Base-by-base conservation (phyloP, 441 rosid species). In the Brassica balearica region DNA sequence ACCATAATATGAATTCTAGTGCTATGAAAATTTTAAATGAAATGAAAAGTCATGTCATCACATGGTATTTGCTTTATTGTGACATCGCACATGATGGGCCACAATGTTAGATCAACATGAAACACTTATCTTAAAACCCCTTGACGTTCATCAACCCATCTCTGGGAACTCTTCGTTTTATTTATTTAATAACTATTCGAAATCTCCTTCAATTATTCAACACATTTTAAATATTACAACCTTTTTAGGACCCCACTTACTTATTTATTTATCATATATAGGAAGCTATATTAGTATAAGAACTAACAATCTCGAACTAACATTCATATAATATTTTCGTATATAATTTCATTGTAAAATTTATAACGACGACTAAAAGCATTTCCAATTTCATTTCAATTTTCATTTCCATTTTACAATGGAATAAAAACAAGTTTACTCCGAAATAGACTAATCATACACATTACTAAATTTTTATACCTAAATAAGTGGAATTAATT, bases 51-150 rank as follows among this genome's bases (percentile, higher is more conserved):
- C 77, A 78, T 72, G 29, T 78, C 81, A 85, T 86, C 98, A 93
- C 97, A 86, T 90, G 97, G 91, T 23, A 71, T 69, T 88, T 96
- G 77, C 73, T 29, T 76, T 84, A 76, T 81, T 75, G 59, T 81
- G 82, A 88, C 83, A 76, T 69, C 77, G 76, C 91, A 86, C 87
- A 84, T 58, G 73, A 76, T 81, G 97, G 91, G 87, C 96, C 97
- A 86, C 91, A 75, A 76, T 85, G 96, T 86, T 86, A 72, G 81
- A 85, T 75, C 70, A 82, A 77, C 73, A 83, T 72, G 86, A 72
- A 90, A 85, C 97, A 86, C 73, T 64, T 71, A 77, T 86, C 80
- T 65, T 77, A 36, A 70, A 55, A 20, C 75, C 9, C 17, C 6
- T 23, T 38, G 65, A 67, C 73, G 41, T 73, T 51, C 73, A 73